A percentile compares a stretch with the other conserved stretches of the same genome.
Conservation (phyloP, 202 grass and related monocot genomes). For the Bolboschoenoplectus hybrid region DNA sequence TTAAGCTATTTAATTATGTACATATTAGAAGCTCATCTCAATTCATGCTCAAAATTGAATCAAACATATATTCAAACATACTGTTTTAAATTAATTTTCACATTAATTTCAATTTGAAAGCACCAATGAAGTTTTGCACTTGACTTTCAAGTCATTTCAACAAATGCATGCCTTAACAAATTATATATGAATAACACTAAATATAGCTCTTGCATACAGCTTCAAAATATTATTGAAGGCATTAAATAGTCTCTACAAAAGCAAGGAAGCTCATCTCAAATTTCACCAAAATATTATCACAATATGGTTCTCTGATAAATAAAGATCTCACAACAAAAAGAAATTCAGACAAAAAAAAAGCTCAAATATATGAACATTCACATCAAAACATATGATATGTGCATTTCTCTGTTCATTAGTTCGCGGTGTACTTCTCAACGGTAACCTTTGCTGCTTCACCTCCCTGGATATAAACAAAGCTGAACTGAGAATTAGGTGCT, state of each 20-base stretch:
- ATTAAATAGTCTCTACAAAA: constrained; percentile 23
- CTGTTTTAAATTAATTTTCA: neutral
- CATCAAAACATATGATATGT: constrained; percentile 31
- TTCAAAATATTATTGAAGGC: constrained; percentile 27
- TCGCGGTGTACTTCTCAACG: constrained; percentile 50
- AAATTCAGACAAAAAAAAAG: constrained; percentile 11
- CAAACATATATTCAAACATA: neutral
- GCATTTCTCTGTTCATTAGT: constrained; percentile 47
- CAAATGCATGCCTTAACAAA: neutral
- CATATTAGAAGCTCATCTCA: too few species aligned
- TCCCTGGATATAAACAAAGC: constrained; percentile 77
- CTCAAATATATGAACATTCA: constrained; percentile 44
- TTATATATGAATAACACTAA: neutral
- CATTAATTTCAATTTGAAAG: neutral
- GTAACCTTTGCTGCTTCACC: constrained; percentile 57
- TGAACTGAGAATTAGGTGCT: constrained; percentile 44
- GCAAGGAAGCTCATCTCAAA: constrained; percentile 23
- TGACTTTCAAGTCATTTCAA: neutral
- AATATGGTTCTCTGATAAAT: constrained; percentile 32
- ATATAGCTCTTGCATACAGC: neutral
- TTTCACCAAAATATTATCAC: constrained; percentile 28
- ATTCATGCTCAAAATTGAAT: too few species aligned
- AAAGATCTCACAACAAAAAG: constrained; percentile 43
- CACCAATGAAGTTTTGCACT: neutral
- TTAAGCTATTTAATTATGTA: too few species aligned